Evolutionary conservation across 345 rosid species (phyloP), one percentile per base, ranked within the genome.

Genomic region (Camelina hispida): DNA sequence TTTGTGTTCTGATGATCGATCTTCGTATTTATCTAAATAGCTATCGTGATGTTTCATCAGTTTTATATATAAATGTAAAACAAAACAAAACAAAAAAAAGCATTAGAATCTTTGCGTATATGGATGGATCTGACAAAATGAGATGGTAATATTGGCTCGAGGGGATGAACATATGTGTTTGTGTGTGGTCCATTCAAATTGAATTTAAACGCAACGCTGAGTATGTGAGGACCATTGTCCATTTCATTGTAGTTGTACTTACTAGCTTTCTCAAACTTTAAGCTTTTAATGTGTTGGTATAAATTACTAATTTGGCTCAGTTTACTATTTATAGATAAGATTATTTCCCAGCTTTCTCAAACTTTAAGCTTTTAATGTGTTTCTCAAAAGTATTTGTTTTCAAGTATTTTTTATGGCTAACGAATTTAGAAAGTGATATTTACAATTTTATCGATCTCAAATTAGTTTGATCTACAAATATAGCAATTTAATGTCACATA

Each of bases 191-290:
- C 69, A 75, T 60, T 68, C 5, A 46, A 32, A 75, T 59, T 60
- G 28, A 59, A 34, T 50, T 44, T 22, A 53, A 35, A 68, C 22
- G 57, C 56, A 52, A 30, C 14, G 28, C 35, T 28, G 57, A 52
- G 69, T 75, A 51, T 75, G 62, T 43, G 74, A 75, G 79, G 79
- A 68, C 79, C 79, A 75, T 75, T 61, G 79, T 60, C 79, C 79
- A 75, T 75, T 61, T 62, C 55, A 28, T 50, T 75, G 40, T 25
- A 48, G 25, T n/a, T 48, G 61, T 25, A 37, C 5, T 14, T 66
- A 66, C 48, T 44, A 61, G 13, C 5, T 51, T 35, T 69, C 56
- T 17, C 30, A 76, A 53, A 68, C 75, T 62, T 44, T 54, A 44
- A 8, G 66, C 71, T 22, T 47, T 34, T 46, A 69, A 35, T 53